Percentiles rank a stretch among this genome's conserved stretches.
Evolutionary conservation across 495 filamentous ascomycete genomes (phyloP).

Genomic region (Glutinoglossum americanum): DNA sequence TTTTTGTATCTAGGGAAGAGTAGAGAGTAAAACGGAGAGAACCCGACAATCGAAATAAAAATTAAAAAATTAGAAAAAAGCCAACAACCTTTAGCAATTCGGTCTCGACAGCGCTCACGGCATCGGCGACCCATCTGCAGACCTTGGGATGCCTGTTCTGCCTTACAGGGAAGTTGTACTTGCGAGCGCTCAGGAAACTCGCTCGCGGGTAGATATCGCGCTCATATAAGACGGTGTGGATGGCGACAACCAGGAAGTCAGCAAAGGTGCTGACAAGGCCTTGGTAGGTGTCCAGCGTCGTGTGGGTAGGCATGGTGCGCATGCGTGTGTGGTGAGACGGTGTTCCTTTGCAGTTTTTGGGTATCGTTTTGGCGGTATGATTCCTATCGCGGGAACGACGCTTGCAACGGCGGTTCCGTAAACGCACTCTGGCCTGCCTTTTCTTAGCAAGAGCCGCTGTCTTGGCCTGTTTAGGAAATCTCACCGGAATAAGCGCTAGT

Average conservation of each 20-base stretch:
- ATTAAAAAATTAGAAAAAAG: neutral
- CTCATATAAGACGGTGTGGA: constrained; percentile 85
- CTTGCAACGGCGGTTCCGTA: no score
- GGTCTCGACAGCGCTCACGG: constrained; percentile 48
- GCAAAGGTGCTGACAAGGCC: constrained; percentile 36
- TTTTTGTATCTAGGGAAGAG: no score
- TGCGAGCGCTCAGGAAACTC: constrained; percentile 62
- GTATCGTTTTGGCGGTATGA: no score
- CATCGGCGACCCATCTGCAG: constrained; percentile 76
- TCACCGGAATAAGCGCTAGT: no score
- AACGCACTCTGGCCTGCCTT: no score
- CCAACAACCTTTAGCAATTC: constrained; percentile 42
- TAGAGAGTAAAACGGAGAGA: no score
- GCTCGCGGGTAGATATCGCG: constrained; percentile 59
- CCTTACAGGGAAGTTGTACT: constrained; percentile 75
- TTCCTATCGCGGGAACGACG: no score
- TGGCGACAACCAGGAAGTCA: constrained; percentile 67
- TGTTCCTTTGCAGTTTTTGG: no score
- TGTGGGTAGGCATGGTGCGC: constrained; percentile 10
- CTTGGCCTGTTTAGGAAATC: no score
- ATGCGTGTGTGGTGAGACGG: constrained; percentile 7
- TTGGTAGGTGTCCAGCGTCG: constrained; percentile 19
- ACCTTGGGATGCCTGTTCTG: constrained; percentile 80
- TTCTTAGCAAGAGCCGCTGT: no score
- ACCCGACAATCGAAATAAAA: no score